These are phyloP conservation scores for Flaveria linearis DNA, from an alignment of 129 eudicot species.

Conservation along the genomic window DNA sequence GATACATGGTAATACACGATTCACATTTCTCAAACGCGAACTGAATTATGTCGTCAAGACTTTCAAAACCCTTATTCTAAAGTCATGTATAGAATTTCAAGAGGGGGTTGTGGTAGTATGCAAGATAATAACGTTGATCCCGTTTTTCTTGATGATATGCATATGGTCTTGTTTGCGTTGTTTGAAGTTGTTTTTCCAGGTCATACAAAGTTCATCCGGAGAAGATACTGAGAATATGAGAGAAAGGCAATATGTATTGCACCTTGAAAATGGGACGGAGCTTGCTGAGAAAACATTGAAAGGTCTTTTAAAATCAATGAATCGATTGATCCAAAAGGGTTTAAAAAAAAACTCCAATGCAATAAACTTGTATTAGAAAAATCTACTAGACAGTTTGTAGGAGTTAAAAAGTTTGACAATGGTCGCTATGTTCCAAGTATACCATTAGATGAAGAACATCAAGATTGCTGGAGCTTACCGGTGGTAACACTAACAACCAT, in stretches of 20 bases:
- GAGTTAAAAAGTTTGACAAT: conserved; percentile 16
- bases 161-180: conserved; percentile 11
- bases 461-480: conserved; percentile 1
- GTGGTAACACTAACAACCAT: conserved; percentile 17
- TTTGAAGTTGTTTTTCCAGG: not conserved
- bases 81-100: not conserved
- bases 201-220: not conserved
- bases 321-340: conserved; percentile 3
- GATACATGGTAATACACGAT: not conserved
- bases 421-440: not conserved
- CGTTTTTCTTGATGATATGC: not conserved
- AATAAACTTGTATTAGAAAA: not conserved
- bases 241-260: not conserved
- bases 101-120: conserved; percentile 33
- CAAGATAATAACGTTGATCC: conserved; percentile 26
- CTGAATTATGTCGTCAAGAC: not conserved
- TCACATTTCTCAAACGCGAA: not conserved
- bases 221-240: not conserved
- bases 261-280: not conserved
- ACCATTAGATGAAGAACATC: not conserved
- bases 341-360: not conserved
- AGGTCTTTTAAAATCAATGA: not conserved
- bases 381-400: not conserved
- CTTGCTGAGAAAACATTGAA: conserved; percentile 12
- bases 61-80: not conserved